Evolutionary conservation across 306 rosid species (phyloP).

Genomic region (barrel medic (Medicago truncatula)): DNA sequence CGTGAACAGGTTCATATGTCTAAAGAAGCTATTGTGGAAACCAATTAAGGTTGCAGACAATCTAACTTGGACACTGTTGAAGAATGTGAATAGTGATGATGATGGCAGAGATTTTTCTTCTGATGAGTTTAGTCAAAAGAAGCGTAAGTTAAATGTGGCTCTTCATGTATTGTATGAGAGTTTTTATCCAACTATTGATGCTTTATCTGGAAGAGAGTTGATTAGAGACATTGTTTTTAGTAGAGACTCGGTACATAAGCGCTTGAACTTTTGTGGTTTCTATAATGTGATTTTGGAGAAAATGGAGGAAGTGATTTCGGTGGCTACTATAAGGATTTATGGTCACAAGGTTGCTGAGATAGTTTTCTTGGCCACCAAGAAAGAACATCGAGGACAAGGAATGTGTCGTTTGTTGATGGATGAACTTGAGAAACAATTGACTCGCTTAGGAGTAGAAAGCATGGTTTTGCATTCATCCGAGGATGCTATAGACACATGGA

Average conservation of each 20-base stretch:
- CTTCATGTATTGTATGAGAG: conserved; percentile 59
- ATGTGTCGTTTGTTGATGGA: conserved; percentile 65
- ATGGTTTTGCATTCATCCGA: conserved; percentile 60
- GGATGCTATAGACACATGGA: conserved; percentile 57
- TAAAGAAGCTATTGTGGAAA: conserved; percentile 57
- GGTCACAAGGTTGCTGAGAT: conserved; percentile 63
- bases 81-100: background rate
- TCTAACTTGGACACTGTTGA: conserved; percentile 67
- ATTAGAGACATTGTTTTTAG: conserved; percentile 55
- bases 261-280: conserved; percentile 62
- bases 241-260: conserved; percentile 47
- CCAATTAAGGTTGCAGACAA: conserved; percentile 43
- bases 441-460: conserved; percentile 56
- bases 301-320: conserved; percentile 47
- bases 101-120: too few species aligned
- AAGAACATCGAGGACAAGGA: conserved; percentile 51
- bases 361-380: conserved; percentile 69
- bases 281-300: conserved; percentile 63
- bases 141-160: conserved; percentile 53
- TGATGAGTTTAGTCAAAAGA: too few species aligned
- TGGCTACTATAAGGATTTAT: conserved; percentile 56
- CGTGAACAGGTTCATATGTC: conserved; percentile 43
- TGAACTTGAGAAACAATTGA: conserved; percentile 60
- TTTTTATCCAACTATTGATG: conserved; percentile 54
- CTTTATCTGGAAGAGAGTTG: conserved; percentile 43